These are phyloP conservation scores for Knufia petricola DNA, from an alignment of 2,329 filamentous ascomycete species.

Conservation along the genomic window DNA sequence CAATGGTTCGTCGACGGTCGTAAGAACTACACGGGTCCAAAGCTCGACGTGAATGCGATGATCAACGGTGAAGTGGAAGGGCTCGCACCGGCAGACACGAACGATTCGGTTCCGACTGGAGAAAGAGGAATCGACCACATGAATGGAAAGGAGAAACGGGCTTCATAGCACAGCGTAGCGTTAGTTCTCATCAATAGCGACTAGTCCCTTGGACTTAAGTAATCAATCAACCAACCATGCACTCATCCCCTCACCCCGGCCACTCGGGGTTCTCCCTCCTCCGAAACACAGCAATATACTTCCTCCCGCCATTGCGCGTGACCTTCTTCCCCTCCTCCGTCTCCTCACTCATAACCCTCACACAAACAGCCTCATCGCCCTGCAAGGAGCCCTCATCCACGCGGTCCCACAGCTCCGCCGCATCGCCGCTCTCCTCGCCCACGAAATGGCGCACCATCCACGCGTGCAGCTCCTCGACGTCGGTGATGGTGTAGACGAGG, in stretches of 20 bases:
- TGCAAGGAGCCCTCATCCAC: conserved; percentile 49
- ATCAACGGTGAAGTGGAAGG: conserved; percentile 22
- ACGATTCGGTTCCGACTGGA: background rate
- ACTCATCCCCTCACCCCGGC: conserved; percentile 28
- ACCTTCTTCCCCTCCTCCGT: conserved; percentile 99
- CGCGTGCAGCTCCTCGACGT: conserved; percentile 82
- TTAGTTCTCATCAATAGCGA: background rate
- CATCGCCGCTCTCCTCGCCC: conserved; percentile 54
- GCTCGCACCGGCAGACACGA: background rate
- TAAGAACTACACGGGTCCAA: conserved; percentile 50
- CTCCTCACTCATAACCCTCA: conserved; percentile 57
- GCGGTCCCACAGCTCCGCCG: conserved; percentile 73
- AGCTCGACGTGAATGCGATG: conserved; percentile 33
- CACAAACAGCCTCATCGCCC: conserved; percentile 49
- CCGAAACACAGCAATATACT: conserved; percentile 82
- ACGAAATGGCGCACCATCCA: conserved; percentile 39
- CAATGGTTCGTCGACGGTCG: conserved; percentile 53
- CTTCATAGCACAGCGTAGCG: background rate
- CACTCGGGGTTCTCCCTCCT: conserved; percentile 71
- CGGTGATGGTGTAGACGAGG: conserved; percentile 89
- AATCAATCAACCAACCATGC: background rate
- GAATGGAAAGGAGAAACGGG: background rate
- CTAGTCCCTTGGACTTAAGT: background rate
- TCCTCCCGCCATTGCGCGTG: conserved; percentile 75
- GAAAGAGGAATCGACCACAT: background rate